Conservation (phyloP, 495 filamentous ascomycete genomes). For the Penicillium soppii region DNA sequence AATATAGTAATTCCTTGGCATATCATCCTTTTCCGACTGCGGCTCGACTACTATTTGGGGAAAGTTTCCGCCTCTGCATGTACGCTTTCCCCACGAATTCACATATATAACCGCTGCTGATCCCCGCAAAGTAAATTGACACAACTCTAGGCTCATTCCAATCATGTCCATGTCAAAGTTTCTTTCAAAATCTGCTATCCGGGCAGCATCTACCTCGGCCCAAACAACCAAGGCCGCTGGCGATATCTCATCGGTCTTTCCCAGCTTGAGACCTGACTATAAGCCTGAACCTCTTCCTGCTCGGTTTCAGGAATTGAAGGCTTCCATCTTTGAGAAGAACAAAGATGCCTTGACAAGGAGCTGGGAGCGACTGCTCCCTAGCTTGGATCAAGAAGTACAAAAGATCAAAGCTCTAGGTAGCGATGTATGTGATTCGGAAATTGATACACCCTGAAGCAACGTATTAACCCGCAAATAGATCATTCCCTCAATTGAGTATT, state of each 20-base stretch:
- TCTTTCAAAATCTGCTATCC: slow-evolving; percentile 31
- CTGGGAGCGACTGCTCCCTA: slow-evolving; percentile 70
- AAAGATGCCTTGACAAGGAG: slow-evolving; percentile 60
- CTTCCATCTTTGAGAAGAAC: slow-evolving; percentile 57
- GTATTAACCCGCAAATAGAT: slow-evolving; percentile 28
- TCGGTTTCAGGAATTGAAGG: slow-evolving; percentile 77
- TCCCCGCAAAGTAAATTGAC: slow-evolving; percentile 1
- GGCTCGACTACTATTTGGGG: background rate
- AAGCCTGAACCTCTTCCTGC: slow-evolving; percentile 62
- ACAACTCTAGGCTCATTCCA: slow-evolving; percentile 11
- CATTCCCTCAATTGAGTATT: slow-evolving; percentile 61
- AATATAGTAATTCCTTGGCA: slow-evolving; percentile 1
- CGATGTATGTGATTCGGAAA: slow-evolving; percentile 37
- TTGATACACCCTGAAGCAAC: background rate
- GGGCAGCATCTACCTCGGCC: slow-evolving; percentile 32
- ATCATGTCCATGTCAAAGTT: slow-evolving; percentile 35
- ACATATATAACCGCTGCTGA: slow-evolving; percentile 2
- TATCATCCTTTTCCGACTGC: background rate
- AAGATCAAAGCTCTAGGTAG: slow-evolving; percentile 50
- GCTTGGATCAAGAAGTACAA: slow-evolving; percentile 48
- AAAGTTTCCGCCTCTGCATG: background rate
- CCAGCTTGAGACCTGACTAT: slow-evolving; percentile 67
- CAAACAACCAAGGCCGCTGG: slow-evolving; percentile 54
- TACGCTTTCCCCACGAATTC: background rate
- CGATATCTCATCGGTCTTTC: slow-evolving; percentile 83